Evolutionary conservation across 441 rosid species (phyloP).

Genomic region (Monsonia emarginata): DNA sequence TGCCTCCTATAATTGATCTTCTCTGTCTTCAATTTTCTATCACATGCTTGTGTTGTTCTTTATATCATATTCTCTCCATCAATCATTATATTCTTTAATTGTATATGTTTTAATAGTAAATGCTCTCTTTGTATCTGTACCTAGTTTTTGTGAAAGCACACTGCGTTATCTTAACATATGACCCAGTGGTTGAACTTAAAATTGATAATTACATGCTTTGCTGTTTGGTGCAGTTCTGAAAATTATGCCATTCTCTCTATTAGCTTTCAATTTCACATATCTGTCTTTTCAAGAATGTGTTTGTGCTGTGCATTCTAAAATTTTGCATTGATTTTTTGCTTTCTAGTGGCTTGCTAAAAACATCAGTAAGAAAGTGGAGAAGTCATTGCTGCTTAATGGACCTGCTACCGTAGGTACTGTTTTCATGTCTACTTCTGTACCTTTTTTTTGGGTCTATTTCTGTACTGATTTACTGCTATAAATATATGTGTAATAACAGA

Average conservation of each 20-base stretch:
- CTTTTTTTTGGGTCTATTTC: no score
- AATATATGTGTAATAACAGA: neutral
- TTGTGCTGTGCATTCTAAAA: constrained; percentile 9
- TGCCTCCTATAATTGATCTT: neutral
- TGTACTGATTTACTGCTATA: neutral
- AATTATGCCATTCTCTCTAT: neutral
- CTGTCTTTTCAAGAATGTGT: neutral
- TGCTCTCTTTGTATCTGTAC: no score
- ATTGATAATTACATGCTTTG: neutral
- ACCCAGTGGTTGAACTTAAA: neutral
- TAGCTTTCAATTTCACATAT: neutral
- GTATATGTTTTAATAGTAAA: no score
- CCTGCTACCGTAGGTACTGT: constrained; percentile 39
- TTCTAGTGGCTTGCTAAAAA: constrained; percentile 70
- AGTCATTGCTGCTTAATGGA: constrained; percentile 41
- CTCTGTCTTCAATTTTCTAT: neutral
- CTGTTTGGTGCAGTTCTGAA: neutral
- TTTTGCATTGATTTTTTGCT: constrained; percentile 12
- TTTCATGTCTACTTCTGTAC: constrained; percentile 3
- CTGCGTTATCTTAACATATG: no score
- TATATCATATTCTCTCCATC: no score
- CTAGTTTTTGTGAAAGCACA: no score
- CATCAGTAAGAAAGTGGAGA: constrained; percentile 62
- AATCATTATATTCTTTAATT: no score
- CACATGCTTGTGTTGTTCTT: no score